These are phyloP conservation scores for Vanilla planifolia DNA, from an alignment of 106 monocot genomes.

Conservation along the genomic window DNA sequence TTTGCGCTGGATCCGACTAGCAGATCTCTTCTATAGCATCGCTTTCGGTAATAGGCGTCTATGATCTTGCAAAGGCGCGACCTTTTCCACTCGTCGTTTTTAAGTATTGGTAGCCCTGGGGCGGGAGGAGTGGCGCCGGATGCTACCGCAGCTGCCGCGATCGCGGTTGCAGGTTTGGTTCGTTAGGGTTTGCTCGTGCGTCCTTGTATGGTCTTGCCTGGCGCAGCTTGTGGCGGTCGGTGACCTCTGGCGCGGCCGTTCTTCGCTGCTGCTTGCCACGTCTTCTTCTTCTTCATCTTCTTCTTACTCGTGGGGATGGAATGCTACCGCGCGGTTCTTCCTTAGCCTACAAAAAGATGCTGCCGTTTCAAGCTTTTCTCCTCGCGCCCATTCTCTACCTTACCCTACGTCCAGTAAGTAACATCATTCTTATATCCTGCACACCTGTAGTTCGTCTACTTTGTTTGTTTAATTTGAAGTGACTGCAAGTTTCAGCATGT, in stretches of 20 bases:
- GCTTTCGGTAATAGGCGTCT: not conserved
- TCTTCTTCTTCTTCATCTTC: not conserved
- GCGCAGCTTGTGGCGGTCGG: constrained; percentile 29
- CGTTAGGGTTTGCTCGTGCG: constrained; percentile 25
- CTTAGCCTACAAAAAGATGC: not conserved
- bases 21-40: not conserved
- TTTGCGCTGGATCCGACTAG: not conserved
- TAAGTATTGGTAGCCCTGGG: not conserved
- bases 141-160: constrained; percentile 11
- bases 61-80: constrained; percentile 1
- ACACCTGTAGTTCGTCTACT: not conserved
- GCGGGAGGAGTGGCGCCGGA: constrained; percentile 6
- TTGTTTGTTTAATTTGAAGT: not conserved
- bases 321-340: constrained; percentile 5
- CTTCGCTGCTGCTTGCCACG: not conserved
- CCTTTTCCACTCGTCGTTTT: not conserved
- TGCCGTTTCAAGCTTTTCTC: not conserved
- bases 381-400: not conserved
- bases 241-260: constrained; percentile 22
- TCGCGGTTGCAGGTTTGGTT: constrained; percentile 24
- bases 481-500: not conserved
- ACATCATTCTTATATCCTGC: not conserved
- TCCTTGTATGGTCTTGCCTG: constrained; percentile 29
- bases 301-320: constrained; percentile 4
- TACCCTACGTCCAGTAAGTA: constrained; percentile 12